These are phyloP conservation scores for Fusarium newnesense DNA, from an alignment of 2,329 filamentous ascomycete species.

Conservation along the genomic window DNA sequence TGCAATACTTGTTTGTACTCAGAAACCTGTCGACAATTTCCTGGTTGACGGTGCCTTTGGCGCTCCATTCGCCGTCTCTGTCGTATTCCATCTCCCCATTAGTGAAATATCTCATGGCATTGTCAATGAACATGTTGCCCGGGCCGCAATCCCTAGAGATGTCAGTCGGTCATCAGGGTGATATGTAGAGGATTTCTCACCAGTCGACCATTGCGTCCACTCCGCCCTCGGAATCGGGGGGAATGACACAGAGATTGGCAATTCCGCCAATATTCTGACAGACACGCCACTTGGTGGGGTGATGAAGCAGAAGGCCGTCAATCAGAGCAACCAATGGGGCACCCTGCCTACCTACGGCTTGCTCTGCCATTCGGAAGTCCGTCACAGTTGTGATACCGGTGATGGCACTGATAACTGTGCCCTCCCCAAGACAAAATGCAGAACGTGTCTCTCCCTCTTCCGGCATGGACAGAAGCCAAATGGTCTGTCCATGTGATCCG, in stretches of 20 bases:
- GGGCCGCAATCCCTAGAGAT: conserved; percentile 45
- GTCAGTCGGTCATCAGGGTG: neutral
- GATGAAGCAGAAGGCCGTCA: conserved; percentile 64
- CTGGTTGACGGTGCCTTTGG: conserved; percentile 60
- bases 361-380: conserved; percentile 67
- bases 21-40: conserved; percentile 45
- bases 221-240: conserved; percentile 53
- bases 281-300: conserved; percentile 65
- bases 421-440: conserved; percentile 66
- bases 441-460: conserved; percentile 54
- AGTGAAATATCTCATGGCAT: conserved; percentile 64
- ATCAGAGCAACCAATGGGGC: conserved; percentile 68
- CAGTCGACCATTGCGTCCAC: conserved; percentile 18
- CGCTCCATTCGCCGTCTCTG: conserved; percentile 60
- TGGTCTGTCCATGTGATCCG: conserved; percentile 67
- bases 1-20: conserved; percentile 58
- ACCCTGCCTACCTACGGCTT: conserved; percentile 65
- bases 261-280: conserved; percentile 71
- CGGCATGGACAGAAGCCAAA: conserved; percentile 59
- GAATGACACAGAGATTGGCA: conserved; percentile 68
- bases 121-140: conserved; percentile 67
- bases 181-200: neutral
- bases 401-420: conserved; percentile 61
- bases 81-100: conserved; percentile 62
- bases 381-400: conserved; percentile 68